Conservation (phyloP, 371 early-diverging fungal species). For the Apophysomyces sp. region DNA sequence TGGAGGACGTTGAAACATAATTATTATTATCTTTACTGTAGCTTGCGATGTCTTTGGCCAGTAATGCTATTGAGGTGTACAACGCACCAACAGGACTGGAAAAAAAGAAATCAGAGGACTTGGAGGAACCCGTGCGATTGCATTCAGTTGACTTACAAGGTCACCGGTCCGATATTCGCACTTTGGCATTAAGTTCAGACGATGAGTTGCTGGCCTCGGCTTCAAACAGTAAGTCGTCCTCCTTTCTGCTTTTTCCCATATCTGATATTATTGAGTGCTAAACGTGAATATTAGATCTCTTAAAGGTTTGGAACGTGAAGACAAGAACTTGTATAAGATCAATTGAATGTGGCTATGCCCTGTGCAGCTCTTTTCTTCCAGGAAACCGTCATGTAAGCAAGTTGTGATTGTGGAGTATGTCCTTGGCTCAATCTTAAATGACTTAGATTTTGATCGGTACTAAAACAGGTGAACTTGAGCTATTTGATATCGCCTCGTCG, state of each 20-base stretch:
- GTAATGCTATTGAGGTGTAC: slow-evolving; percentile 77
- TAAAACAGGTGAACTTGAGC: slow-evolving; percentile 83
- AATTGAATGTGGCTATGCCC: slow-evolving; percentile 83
- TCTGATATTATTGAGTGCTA: too few species aligned
- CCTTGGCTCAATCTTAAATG: background rate
- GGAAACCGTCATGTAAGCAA: slow-evolving; percentile 78
- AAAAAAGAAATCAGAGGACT: slow-evolving; percentile 45
- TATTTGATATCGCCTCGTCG: slow-evolving; percentile 86
- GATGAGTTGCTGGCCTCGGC: slow-evolving; percentile 85
- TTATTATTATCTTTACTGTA: background rate
- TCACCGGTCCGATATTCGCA: slow-evolving; percentile 90
- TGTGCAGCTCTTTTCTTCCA: slow-evolving; percentile 88
- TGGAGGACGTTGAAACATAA: background rate
- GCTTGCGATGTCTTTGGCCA: slow-evolving; percentile 61
- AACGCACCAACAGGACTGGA: slow-evolving; percentile 41
- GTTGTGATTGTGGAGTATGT: background rate
- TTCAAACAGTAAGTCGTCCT: slow-evolving; percentile 56
- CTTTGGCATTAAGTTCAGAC: slow-evolving; percentile 82
- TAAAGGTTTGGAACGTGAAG: slow-evolving; percentile 90
- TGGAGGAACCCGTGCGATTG: slow-evolving; percentile 51
- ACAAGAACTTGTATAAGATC: slow-evolving; percentile 83
- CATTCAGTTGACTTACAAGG: slow-evolving; percentile 81
- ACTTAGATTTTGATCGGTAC: slow-evolving; percentile 86
- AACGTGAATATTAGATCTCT: slow-evolving; percentile 31
- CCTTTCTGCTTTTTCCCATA: too few species aligned